Evolutionary conservation across 2,329 filamentous ascomycete genomes (phyloP).

Genomic region (Exophiala xenobiotica): DNA sequence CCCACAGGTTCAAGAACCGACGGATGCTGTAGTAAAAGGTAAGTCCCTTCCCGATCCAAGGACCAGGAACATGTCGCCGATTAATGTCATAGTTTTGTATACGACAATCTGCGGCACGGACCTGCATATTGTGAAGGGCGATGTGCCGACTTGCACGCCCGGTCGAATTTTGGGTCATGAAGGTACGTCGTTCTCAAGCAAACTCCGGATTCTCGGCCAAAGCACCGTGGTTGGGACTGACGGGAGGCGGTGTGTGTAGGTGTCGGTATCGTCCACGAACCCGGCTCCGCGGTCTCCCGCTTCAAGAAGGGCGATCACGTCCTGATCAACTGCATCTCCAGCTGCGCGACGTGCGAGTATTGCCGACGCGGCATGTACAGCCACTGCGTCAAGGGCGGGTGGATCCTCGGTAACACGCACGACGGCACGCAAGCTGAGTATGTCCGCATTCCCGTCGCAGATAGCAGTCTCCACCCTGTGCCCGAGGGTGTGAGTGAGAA

Average conservation of each 20-base stretch:
- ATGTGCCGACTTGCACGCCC: slow-evolving; percentile 49
- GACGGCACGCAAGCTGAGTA: slow-evolving; percentile 60
- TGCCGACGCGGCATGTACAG: slow-evolving; percentile 54
- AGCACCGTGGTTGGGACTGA: too few species aligned
- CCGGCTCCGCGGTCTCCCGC: slow-evolving; percentile 45
- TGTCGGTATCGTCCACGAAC: slow-evolving; percentile 49
- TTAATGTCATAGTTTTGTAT: slow-evolving; percentile 30
- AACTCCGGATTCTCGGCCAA: too few species aligned
- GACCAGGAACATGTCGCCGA: not conserved
- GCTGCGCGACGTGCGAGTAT: slow-evolving; percentile 53
- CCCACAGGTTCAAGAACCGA: slow-evolving; percentile 43
- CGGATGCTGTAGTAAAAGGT: slow-evolving; percentile 51
- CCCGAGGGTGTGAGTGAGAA: slow-evolving; percentile 45
- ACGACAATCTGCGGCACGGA: slow-evolving; percentile 57
- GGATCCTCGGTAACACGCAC: slow-evolving; percentile 54
- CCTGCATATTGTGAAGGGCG: slow-evolving; percentile 56
- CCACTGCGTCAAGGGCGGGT: slow-evolving; percentile 56
- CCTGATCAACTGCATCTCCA: slow-evolving; percentile 53
- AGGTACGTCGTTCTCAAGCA: slow-evolving; percentile 33
- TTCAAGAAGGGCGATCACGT: slow-evolving; percentile 54
- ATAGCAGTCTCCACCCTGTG: slow-evolving; percentile 49
- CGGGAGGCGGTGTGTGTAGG: slow-evolving; percentile 7
- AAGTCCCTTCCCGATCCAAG: not conserved
- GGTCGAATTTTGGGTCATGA: slow-evolving; percentile 56
- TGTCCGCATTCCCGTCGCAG: slow-evolving; percentile 53